Conservation (phyloP, 176 grass and related monocot genomes). For the Saccharum spontaneum region DNA sequence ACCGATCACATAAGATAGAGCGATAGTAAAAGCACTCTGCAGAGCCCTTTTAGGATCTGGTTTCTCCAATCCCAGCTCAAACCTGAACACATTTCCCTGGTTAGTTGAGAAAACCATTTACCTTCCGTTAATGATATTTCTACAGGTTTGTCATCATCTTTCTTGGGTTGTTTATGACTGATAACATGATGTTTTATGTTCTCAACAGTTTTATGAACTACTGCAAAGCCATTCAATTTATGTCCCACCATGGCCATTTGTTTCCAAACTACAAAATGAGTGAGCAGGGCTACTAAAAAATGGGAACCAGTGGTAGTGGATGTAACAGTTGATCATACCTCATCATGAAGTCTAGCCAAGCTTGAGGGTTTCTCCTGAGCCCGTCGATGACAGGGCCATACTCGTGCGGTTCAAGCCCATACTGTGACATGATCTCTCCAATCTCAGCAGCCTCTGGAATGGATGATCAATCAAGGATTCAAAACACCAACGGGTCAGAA, state of each 20-base stretch:
- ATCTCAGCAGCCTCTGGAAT: slow-evolving; percentile 86
- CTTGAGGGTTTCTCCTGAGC: slow-evolving; percentile 70
- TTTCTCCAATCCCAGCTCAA: slow-evolving; percentile 90
- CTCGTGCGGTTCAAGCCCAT: slow-evolving; percentile 67
- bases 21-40: slow-evolving; percentile 79
- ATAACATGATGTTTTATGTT: slow-evolving; percentile 3
- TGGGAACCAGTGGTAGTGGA: background rate
- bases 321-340: slow-evolving; percentile 49
- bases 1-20: slow-evolving; percentile 64
- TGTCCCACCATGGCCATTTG: background rate
- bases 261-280: background rate
- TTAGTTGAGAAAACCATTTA: slow-evolving; percentile 9
- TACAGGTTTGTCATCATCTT: background rate
- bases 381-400: slow-evolving; percentile 70
- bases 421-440: slow-evolving; percentile 73
- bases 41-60: slow-evolving; percentile 77
- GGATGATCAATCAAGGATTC: slow-evolving; percentile 17
- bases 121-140: background rate
- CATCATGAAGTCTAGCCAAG: slow-evolving; percentile 98
- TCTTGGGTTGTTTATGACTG: background rate
- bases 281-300: background rate
- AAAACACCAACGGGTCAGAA: slow-evolving; percentile 5
- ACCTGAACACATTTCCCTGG: slow-evolving; percentile 46
- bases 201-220: background rate
- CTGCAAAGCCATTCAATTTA: background rate